Conservation (phyloP, 306 rosid genomes). For the apple (Malus domestica) region ASM211411v1 NC_041800.1:29010733-29011232, state of each 20-base stretch:
- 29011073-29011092: slow-evolving; percentile 81
- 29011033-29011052: slow-evolving; percentile 80
- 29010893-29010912: slow-evolving; percentile 66
- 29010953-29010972: slow-evolving; percentile 81
- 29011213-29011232: slow-evolving; percentile 60
- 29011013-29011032: slow-evolving; percentile 73
- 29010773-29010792: too few relatives aligned
- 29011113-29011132: slow-evolving; percentile 67
- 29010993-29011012: slow-evolving; percentile 81
- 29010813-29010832: background rate
- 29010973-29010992: slow-evolving; percentile 76
- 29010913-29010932: slow-evolving; percentile 68
- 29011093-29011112: slow-evolving; percentile 75
- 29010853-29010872: slow-evolving; percentile 24
- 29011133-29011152: slow-evolving; percentile 65
- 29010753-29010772: too few relatives aligned
- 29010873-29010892: slow-evolving; percentile 73
- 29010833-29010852: background rate
- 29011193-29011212: slow-evolving; percentile 68
- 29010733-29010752: too few relatives aligned
- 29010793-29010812: too few relatives aligned
- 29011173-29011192: slow-evolving; percentile 68
- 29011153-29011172: slow-evolving; percentile 83
- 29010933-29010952: slow-evolving; percentile 71
- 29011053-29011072: slow-evolving; percentile 69